Percentiles rank a stretch among this genome's conserved stretches.
Conservation (phyloP, 257 asterid species). For the Paulownia fortunei region DNA sequence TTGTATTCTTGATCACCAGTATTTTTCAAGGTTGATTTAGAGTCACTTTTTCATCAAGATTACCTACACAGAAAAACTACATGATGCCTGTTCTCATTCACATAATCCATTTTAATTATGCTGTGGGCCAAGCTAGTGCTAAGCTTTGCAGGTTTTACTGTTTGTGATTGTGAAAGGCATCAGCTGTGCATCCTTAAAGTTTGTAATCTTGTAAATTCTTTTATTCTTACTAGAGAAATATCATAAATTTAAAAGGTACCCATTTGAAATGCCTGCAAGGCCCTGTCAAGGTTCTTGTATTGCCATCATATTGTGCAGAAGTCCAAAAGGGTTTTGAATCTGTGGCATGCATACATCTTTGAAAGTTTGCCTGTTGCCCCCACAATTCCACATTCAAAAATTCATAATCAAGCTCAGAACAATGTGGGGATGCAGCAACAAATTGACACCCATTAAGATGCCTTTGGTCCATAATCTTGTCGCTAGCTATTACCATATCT, state of each 20-base stretch:
- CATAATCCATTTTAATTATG: not conserved
- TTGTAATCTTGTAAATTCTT: not conserved
- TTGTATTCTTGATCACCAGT: not conserved
- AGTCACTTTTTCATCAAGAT: not conserved
- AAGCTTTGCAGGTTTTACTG: not conserved
- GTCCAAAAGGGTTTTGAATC: not conserved
- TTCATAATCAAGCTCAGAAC: slow-evolving; percentile 20
- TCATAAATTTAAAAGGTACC: not conserved
- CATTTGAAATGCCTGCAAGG: not conserved
- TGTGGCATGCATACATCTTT: not conserved
- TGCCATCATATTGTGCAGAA: slow-evolving; percentile 3
- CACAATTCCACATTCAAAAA: slow-evolving; percentile 43
- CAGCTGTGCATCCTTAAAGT: not conserved
- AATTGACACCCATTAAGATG: slow-evolving; percentile 24
- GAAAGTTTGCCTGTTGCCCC: slow-evolving; percentile 22
- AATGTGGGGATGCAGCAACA: not conserved
- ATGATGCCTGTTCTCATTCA: not conserved
- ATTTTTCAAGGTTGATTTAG: not conserved
- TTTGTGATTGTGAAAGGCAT: slow-evolving; percentile 21
- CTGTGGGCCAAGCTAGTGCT: not conserved
- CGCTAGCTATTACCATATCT: not conserved
- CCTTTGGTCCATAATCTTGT: slow-evolving; percentile 36
- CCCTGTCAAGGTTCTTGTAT: not conserved
- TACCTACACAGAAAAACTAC: not conserved
- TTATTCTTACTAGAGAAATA: not conserved